These are phyloP conservation scores for Suillus weaverae DNA, from an alignment of 768 basidiomycete species.

Conservation along the genomic window DNA sequence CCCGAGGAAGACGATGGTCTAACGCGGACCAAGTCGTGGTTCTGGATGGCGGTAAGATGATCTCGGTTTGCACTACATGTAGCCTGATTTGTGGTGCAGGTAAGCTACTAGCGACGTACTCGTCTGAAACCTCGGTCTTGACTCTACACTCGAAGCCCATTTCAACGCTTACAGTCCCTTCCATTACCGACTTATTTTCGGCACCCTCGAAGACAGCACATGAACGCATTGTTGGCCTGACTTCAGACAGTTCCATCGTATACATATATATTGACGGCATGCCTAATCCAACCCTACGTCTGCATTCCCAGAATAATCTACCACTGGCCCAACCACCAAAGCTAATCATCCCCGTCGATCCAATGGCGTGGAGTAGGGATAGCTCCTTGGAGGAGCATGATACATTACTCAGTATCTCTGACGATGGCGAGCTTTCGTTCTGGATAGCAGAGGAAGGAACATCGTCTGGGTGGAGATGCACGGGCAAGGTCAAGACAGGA, in stretches of 20 bases:
- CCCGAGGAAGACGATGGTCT: slow-evolving; percentile 51
- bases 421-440: slow-evolving; percentile 78
- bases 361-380: slow-evolving; percentile 76
- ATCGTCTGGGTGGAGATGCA: slow-evolving; percentile 55
- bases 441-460: slow-evolving; percentile 66
- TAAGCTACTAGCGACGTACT: slow-evolving; percentile 58
- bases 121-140: slow-evolving; percentile 43
- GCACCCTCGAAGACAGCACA: slow-evolving; percentile 53
- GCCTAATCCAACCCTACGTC: slow-evolving; percentile 39
- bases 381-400: slow-evolving; percentile 58
- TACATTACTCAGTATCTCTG: slow-evolving; percentile 75
- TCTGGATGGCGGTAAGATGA: slow-evolving; percentile 56
- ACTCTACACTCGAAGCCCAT: slow-evolving; percentile 55
- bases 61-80: slow-evolving; percentile 2
- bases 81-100: slow-evolving; percentile 38
- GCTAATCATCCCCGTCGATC: slow-evolving; percentile 77
- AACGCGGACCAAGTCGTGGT: slow-evolving; percentile 69
- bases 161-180: slow-evolving; percentile 45
- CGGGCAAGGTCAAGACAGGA: slow-evolving; percentile 74
- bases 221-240: slow-evolving; percentile 67
- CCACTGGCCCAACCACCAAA: slow-evolving; percentile 49
- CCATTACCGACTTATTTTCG: slow-evolving; percentile 62
- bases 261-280: slow-evolving; percentile 47
- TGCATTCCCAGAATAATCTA: slow-evolving; percentile 51
- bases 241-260: slow-evolving; percentile 57